phyloP scores from a whole-genome alignment of 352 stramenopile species.

The Achlya hypogyna region DNA sequence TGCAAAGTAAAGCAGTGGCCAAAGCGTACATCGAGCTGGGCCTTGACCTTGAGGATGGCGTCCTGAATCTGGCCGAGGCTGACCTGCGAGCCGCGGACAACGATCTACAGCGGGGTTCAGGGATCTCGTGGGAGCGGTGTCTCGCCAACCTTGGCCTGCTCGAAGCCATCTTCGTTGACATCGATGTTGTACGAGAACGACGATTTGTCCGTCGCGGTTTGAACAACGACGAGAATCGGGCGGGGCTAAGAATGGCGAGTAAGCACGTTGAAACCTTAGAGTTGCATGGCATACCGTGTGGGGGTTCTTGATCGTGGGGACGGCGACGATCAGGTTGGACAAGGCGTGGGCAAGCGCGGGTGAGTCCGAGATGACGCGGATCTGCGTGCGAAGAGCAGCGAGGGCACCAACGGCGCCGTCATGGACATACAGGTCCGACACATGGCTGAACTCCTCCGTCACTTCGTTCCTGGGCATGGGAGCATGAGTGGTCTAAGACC shows the following conservation, averaged over 20 bases:
- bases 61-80: conserved; percentile 44
- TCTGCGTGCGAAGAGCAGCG: conserved; percentile 57
- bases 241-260: conserved; percentile 40
- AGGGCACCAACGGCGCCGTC: conserved; percentile 70
- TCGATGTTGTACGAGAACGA: conserved; percentile 43
- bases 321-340: conserved; percentile 49
- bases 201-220: conserved; percentile 44
- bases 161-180: conserved; percentile 11
- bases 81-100: conserved; percentile 52
- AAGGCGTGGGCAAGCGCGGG: conserved; percentile 58
- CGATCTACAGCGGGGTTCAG: too few species aligned
- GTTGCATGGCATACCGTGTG: not conserved
- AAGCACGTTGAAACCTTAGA: not conserved
- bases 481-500: not conserved
- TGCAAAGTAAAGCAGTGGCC: conserved; percentile 39
- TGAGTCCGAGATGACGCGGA: conserved; percentile 68
- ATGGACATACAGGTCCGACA: conserved; percentile 53
- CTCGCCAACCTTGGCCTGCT: conserved; percentile 14
- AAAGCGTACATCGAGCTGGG: conserved; percentile 53
- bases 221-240: conserved; percentile 70
- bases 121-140: too few species aligned
- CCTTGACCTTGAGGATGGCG: conserved; percentile 54
- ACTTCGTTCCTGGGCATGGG: conserved; percentile 32
- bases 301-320: conserved; percentile 7
- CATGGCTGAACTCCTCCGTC: conserved; percentile 53